Conservation (phyloP, 768 basidiomycete genomes). For the Coprinopsis strossmayeri region DNA sequence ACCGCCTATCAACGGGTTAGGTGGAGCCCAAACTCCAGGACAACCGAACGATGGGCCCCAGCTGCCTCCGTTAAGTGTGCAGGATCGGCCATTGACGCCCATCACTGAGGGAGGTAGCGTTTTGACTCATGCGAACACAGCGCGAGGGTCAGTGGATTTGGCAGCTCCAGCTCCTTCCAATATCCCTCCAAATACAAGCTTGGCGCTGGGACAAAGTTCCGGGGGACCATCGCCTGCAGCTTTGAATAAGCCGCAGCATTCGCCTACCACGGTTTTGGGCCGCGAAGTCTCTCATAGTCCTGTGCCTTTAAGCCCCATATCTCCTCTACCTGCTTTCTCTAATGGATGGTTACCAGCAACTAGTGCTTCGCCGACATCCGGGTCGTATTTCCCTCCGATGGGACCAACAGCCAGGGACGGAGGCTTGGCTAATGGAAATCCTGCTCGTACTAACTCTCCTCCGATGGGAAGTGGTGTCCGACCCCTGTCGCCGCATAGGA, state of each 20-base stretch:
- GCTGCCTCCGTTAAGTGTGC: constrained; percentile 56
- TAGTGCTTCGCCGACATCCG: neutral
- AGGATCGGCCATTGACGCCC: constrained; percentile 43
- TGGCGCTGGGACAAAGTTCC: neutral
- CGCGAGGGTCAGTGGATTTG: constrained; percentile 13
- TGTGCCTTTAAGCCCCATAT: constrained; percentile 1
- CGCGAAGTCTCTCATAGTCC: constrained; percentile 17
- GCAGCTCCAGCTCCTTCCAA: neutral
- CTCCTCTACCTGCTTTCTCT: neutral
- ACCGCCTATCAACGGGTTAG: constrained; percentile 26
- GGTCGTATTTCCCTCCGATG: neutral
- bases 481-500: constrained; percentile 17
- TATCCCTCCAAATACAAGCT: neutral
- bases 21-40: constrained; percentile 12
- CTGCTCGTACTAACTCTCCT: neutral
- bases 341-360: neutral
- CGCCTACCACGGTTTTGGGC: constrained; percentile 9
- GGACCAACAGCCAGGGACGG: neutral
- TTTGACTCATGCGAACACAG: constrained; percentile 20
- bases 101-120: constrained; percentile 51
- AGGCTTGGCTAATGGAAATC: neutral
- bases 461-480: constrained; percentile 14
- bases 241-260: neutral
- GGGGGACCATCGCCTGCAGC: neutral
- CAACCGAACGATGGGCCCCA: constrained; percentile 31